Conservation (phyloP, 2,329 filamentous ascomycete genomes). For the Mycosphaerella sp. region DNA sequence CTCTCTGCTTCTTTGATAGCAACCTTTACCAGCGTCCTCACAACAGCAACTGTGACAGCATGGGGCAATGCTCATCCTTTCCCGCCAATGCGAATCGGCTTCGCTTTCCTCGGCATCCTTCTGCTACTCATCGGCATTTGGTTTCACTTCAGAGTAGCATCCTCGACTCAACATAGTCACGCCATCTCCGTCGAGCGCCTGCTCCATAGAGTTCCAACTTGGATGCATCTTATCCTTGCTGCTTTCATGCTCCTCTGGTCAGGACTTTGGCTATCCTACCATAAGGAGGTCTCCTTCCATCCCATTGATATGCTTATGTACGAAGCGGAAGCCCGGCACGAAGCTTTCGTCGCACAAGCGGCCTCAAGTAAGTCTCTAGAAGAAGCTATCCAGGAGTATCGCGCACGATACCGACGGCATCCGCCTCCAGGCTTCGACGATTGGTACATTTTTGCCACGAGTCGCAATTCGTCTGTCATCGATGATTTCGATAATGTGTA, state of each 20-base stretch:
- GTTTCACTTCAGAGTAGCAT: constrained; percentile 26
- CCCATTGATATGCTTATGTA: constrained; percentile 53
- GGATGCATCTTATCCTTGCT: constrained; percentile 36
- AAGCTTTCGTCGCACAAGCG: constrained; percentile 46
- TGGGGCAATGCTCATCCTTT: constrained; percentile 32
- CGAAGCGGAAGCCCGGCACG: constrained; percentile 44
- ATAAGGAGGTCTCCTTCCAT: constrained; percentile 41
- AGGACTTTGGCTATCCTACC: constrained; percentile 38
- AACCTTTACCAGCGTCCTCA: constrained; percentile 35
- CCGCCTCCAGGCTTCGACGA: constrained; percentile 56
- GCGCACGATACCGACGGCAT: constrained; percentile 46
- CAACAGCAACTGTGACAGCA: constrained; percentile 31
- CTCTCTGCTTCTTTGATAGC: constrained; percentile 37
- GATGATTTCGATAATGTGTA: constrained; percentile 58
- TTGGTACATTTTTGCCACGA: constrained; percentile 54
- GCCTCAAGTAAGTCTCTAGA: constrained; percentile 43
- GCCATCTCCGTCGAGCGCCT: constrained; percentile 3
- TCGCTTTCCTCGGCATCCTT: constrained; percentile 22
- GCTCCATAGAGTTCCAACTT: constrained; percentile 23
- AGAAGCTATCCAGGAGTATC: constrained; percentile 49
- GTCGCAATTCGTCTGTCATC: constrained; percentile 48
- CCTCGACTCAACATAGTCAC: constrained; percentile 9
- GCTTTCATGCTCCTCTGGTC: constrained; percentile 41
- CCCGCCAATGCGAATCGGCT: constrained; percentile 23
- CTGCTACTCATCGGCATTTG: constrained; percentile 30